Conservation (phyloP, 1,139 yeast genomes). For the Lodderomyces elongisporus region DNA sequence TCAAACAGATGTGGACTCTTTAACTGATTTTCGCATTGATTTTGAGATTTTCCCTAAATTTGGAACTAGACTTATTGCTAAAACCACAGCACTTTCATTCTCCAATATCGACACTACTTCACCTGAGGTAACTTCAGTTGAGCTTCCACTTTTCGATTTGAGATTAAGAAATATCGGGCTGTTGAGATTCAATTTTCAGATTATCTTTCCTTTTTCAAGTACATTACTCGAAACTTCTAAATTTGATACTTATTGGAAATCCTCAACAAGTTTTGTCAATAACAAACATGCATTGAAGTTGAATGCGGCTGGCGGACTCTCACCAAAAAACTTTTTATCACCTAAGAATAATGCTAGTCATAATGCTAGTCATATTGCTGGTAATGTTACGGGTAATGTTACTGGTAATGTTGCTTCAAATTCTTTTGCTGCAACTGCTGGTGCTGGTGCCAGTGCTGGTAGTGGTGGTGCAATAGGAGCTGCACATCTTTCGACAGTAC, state of each 20-base stretch:
- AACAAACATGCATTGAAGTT: conserved; percentile 26
- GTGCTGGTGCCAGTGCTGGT: background rate
- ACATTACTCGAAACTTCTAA: conserved; percentile 82
- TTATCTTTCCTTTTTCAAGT: conserved; percentile 88
- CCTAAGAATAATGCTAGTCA: conserved; percentile 15
- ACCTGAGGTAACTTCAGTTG: conserved; percentile 43
- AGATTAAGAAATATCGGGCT: conserved; percentile 82
- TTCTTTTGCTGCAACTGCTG: background rate
- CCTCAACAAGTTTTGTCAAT: conserved; percentile 51
- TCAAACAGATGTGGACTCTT: conserved; percentile 75
- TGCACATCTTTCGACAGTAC: conserved; percentile 1
- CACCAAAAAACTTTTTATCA: conserved; percentile 39
- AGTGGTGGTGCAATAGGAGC: too few species aligned
- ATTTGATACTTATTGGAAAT: conserved; percentile 96
- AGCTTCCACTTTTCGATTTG: conserved; percentile 76
- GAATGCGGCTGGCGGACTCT: conserved; percentile 38
- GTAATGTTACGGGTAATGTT: background rate
- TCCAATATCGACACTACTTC: conserved; percentile 44
- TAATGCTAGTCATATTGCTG: conserved; percentile 4
- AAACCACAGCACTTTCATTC: conserved; percentile 69
- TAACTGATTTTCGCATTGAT: conserved; percentile 65
- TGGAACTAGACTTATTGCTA: conserved; percentile 89
- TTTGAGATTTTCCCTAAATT: conserved; percentile 92
- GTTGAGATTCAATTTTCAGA: conserved; percentile 69
- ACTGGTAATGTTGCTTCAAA: background rate